A percentile compares a stretch with the other conserved stretches of the same genome.
Evolutionary conservation across 164 flowering plant species (phyloP).

Genomic region (Macadamia integrifolia): DNA sequence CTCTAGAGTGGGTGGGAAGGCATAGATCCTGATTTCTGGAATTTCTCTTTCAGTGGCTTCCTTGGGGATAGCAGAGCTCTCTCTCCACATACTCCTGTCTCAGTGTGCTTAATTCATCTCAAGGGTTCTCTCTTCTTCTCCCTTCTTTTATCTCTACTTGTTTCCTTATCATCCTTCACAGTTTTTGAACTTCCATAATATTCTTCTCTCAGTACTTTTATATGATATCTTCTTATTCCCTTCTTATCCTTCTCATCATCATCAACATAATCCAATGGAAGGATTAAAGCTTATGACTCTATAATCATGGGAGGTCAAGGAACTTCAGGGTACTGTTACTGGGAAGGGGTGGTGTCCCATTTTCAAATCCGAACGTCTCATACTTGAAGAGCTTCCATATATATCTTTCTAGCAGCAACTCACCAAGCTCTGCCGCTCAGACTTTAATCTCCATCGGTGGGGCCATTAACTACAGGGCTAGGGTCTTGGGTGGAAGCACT

Average conservation of each 20-base stretch:
- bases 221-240: background rate
- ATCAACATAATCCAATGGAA: conserved; percentile 11
- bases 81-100: conserved; percentile 23
- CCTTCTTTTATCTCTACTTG: background rate
- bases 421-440: conserved; percentile 70
- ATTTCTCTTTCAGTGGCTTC: conserved; percentile 22
- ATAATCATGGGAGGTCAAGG: conserved; percentile 88
- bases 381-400: conserved; percentile 58
- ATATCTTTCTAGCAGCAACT: conserved; percentile 52
- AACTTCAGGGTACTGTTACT: conserved; percentile 71
- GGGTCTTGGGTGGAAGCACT: conserved; percentile 87
- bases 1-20: conserved; percentile 10
- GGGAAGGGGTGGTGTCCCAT: conserved; percentile 88
- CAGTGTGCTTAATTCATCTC: conserved; percentile 18
- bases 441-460: conserved; percentile 84
- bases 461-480: conserved; percentile 79
- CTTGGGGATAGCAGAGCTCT: conserved; percentile 24
- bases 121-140: conserved; percentile 27
- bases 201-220: too few relatives aligned
- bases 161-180: background rate
- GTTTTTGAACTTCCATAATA: background rate
- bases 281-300: conserved; percentile 45
- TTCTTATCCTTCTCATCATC: conserved; percentile 27
- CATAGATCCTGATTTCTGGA: background rate
- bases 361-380: conserved; percentile 54